phyloP scores from a whole-genome alignment of 1,284 basidiomycete genomes.

The Rhodotorula sp. region DNA sequence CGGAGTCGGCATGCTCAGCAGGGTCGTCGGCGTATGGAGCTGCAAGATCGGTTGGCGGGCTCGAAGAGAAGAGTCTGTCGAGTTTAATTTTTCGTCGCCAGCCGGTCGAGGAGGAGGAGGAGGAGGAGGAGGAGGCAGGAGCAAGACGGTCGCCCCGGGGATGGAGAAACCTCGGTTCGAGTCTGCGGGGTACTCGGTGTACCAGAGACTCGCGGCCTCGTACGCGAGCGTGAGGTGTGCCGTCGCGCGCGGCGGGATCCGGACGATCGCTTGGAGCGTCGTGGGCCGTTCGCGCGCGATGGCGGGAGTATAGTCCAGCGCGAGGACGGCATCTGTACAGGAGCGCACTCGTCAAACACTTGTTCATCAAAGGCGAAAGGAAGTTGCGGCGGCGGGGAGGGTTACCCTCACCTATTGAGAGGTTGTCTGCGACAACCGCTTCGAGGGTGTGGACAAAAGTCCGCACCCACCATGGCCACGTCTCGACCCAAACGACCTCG shows the following conservation, averaged over 20 bases:
- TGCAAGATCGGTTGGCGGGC: constrained; percentile 57
- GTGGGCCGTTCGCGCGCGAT: constrained; percentile 68
- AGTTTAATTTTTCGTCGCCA: constrained; percentile 67
- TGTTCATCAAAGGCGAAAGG: constrained; percentile 13
- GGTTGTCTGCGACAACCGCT: constrained; percentile 45
- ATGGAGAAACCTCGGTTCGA: constrained; percentile 93
- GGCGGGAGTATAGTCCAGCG: constrained; percentile 65
- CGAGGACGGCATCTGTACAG: constrained; percentile 36
- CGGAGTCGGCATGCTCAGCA: constrained; percentile 89
- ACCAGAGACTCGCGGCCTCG: constrained; percentile 81
- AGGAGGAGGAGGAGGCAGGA: constrained; percentile 53
- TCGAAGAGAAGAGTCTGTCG: neutral
- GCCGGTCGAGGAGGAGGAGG: constrained; percentile 48
- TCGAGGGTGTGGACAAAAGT: constrained; percentile 81
- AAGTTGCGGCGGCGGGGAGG: neutral
- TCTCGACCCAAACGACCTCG: constrained; percentile 76
- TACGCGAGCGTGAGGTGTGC: constrained; percentile 71
- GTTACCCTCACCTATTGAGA: neutral
- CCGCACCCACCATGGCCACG: constrained; percentile 88
- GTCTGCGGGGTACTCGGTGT: constrained; percentile 94
- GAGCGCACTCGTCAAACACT: neutral
- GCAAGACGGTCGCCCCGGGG: constrained; percentile 58
- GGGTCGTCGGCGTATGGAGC: constrained; percentile 66
- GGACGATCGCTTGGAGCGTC: constrained; percentile 69
- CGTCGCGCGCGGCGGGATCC: constrained; percentile 65